Base-by-base conservation (phyloP, 1,284 basidiomycete species). In the Tilletia setariae region DNA sequence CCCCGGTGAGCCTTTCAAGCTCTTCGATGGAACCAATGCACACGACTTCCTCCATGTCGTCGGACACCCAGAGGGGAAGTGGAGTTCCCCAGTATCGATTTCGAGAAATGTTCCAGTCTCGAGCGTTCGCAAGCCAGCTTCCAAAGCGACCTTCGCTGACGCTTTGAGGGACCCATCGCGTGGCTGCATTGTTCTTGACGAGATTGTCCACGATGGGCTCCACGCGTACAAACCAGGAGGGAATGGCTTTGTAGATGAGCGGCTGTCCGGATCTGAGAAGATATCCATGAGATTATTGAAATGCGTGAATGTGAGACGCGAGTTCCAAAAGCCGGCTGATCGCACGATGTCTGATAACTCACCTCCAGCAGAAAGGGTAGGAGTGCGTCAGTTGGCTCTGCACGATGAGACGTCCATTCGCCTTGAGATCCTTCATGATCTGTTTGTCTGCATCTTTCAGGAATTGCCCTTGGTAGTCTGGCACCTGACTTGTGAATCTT, bases 31-130 rank as follows among this genome's bases (percentile, higher is more conserved):
- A 98, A 72, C 91, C 89, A 67, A 98, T 85, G 76, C 89, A 92
- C 51, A 98, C 87, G 72, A 97, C 86, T 92, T 99, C 96, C 82
- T 94, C 88, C 78, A 89, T 86, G 84, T 98, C 95, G 1, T 95
- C 93, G 78, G 91, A 94, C 40, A 87, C 93, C 96, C 96, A 99
- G 44, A 99, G 85, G 9, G 96, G 96, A 72, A 99, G 90, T 7
- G 96, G 96, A 7, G 95, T 98, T 56, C 95, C 96, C 95, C 95
- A 99, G 84, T 98, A 99, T 69, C 96, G 89, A 86, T 98, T 98
- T 73, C 96, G 88, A n/a, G 94, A 96, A 73, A 99, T 87, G 83
- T 98, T 98, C 96, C 96, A 99, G 83, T 99, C 96, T 42, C 95
- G 89, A 13, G 96, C 96, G 83, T 96, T 97, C 64, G 91, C 90